These are phyloP conservation scores for Domatiomyces catenatus DNA, from an alignment of 2,329 filamentous ascomycete species.

Conservation along the genomic window DNA sequence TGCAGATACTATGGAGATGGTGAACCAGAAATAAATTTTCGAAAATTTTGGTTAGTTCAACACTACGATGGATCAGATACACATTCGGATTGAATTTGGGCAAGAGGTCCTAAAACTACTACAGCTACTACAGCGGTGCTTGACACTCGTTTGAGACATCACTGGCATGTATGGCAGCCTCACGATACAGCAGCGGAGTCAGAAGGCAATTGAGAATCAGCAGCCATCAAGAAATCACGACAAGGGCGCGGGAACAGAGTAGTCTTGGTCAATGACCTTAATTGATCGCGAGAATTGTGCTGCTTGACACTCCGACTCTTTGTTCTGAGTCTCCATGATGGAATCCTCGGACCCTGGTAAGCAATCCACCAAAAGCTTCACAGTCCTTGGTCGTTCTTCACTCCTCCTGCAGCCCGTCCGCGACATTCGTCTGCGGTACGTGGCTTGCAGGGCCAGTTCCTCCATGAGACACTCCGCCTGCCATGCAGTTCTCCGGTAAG, in stretches of 20 bases:
- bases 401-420: constrained; percentile 10
- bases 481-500: constrained; percentile 5
- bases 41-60: too few relatives aligned
- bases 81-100: too few relatives aligned
- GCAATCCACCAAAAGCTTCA: constrained; percentile 17
- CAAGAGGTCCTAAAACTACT: too few relatives aligned
- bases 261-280: neutral
- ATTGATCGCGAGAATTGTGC: neutral
- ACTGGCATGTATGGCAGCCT: too few relatives aligned
- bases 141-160: too few relatives aligned
- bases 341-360: constrained; percentile 9
- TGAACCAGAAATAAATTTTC: too few relatives aligned
- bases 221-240: neutral
- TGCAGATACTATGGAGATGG: neutral
- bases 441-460: constrained; percentile 14
- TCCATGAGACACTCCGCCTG: constrained; percentile 3
- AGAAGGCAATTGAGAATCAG: too few relatives aligned
- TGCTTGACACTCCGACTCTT: neutral
- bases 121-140: too few relatives aligned
- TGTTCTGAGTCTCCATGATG: constrained; percentile 1
- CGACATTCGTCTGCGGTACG: neutral
- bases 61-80: too few relatives aligned
- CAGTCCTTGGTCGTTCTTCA: constrained; percentile 12
- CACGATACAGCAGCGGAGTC: too few relatives aligned
- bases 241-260: neutral